A percentile compares a stretch with the other conserved stretches of the same genome.
phyloP scores from a whole-genome alignment of 805 yeast genomes.

The Soucietia sequanensis region DNA sequence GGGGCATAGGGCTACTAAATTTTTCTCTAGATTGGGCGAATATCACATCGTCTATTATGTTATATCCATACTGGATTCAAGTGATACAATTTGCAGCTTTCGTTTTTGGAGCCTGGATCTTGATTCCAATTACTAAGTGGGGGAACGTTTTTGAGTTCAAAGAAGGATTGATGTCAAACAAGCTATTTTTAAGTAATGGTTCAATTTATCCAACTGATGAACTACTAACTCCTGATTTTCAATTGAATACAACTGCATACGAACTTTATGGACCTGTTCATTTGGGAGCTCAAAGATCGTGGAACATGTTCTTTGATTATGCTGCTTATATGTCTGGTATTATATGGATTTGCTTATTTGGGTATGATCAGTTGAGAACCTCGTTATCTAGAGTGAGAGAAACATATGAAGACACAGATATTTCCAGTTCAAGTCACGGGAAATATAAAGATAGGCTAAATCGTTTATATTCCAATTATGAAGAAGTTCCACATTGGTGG shows the following conservation, averaged over 20 bases:
- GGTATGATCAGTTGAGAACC: conserved; percentile 18
- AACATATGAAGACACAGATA: too few relatives aligned
- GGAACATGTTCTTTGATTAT: conserved; percentile 49
- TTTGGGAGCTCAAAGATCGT: conserved; percentile 43
- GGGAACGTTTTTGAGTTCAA: conserved; percentile 23
- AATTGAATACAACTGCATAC: conserved; percentile 43
- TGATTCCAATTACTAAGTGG: conserved; percentile 47
- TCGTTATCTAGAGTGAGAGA: conserved; percentile 10
- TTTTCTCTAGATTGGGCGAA: conserved; percentile 49
- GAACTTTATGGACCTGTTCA: conserved; percentile 40
- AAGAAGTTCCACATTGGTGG: conserved; percentile 44
- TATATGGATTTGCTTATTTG: conserved; percentile 38
- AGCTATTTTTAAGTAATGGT: conserved; percentile 34
- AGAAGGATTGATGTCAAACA: conserved; percentile 46
- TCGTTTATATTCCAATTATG: conserved; percentile 33
- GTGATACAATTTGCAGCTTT: conserved; percentile 44
- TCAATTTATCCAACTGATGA: conserved; percentile 36
- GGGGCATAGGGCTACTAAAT: conserved; percentile 47
- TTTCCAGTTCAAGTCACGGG: conserved; percentile 6
- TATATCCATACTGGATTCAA: conserved; percentile 49
- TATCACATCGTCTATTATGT: conserved; percentile 45
- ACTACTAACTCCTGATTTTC: conserved; percentile 35
- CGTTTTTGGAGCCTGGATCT: conserved; percentile 42
- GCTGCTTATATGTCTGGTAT: conserved; percentile 47
- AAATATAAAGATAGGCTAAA: conserved; percentile 39